Evolutionary conservation across 306 rosid genomes (phyloP).

Genomic region (Prosopis cineraria): DNA sequence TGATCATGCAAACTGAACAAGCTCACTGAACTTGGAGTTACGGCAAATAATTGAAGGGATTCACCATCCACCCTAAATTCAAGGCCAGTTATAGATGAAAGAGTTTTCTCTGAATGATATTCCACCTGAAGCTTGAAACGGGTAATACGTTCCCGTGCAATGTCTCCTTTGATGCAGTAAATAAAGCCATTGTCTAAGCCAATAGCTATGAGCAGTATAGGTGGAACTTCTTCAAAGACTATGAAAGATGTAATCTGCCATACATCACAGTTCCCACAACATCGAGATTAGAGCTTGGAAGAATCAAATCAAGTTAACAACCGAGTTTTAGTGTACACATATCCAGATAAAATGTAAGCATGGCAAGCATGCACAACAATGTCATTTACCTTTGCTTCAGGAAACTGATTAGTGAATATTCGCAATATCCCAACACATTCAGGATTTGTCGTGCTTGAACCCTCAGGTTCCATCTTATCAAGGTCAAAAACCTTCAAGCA

Average conservation of each 20-base stretch:
- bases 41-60: constrained; percentile 90
- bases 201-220: constrained; percentile 85
- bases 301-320: background rate
- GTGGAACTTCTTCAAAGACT: constrained; percentile 94
- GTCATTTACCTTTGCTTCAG: constrained; percentile 77
- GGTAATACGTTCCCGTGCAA: constrained; percentile 91
- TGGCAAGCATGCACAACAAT: constrained; percentile 6
- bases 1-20: constrained; percentile 77
- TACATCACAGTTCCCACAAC: constrained; percentile 29
- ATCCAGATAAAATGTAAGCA: constrained; percentile 4
- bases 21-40: constrained; percentile 83
- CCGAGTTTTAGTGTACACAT: background rate
- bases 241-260: constrained; percentile 89
- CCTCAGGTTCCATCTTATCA: constrained; percentile 85
- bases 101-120: constrained; percentile 58
- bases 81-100: constrained; percentile 72
- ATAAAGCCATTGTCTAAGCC: constrained; percentile 91
- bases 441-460: constrained; percentile 77
- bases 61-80: constrained; percentile 95
- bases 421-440: constrained; percentile 97
- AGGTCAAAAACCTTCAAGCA: constrained; percentile 95
- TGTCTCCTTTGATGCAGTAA: constrained; percentile 95
- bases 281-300: constrained; percentile 4
- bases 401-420: constrained; percentile 92
- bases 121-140: constrained; percentile 94